These are phyloP conservation scores for Davidsoniella australis DNA, from an alignment of 2,329 filamentous ascomycete genomes.

Conservation along the genomic window DNA sequence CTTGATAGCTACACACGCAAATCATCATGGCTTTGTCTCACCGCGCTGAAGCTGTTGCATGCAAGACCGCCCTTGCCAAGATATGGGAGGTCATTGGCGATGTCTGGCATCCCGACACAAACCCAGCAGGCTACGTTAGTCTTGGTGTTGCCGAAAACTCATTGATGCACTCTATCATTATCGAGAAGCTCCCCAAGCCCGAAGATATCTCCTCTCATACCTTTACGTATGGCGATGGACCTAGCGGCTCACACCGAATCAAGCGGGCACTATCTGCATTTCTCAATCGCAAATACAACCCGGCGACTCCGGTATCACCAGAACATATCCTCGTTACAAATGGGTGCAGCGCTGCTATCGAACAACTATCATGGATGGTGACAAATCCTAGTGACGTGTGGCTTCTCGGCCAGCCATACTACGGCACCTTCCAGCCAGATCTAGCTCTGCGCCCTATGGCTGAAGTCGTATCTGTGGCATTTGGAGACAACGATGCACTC, in stretches of 20 bases:
- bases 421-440: slow-evolving; percentile 31
- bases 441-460: slow-evolving; percentile 25
- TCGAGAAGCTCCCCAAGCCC: slow-evolving; percentile 24
- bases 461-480: slow-evolving; percentile 26
- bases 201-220: slow-evolving; percentile 18
- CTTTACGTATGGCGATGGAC: slow-evolving; percentile 27
- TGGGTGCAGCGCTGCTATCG: slow-evolving; percentile 25
- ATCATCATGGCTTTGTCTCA: slow-evolving; percentile 16
- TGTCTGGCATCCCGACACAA: slow-evolving; percentile 24
- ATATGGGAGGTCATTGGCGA: slow-evolving; percentile 29
- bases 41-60: slow-evolving; percentile 18
- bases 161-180: slow-evolving; percentile 31
- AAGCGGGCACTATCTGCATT: slow-evolving; percentile 21
- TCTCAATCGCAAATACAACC: slow-evolving; percentile 20
- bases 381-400: slow-evolving; percentile 25
- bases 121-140: slow-evolving; percentile 29
- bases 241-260: slow-evolving; percentile 21
- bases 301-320: slow-evolving; percentile 18
- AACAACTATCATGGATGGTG: slow-evolving; percentile 24
- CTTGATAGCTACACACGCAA: not conserved
- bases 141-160: slow-evolving; percentile 35
- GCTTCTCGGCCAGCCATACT: slow-evolving; percentile 27
- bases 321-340: slow-evolving; percentile 23
- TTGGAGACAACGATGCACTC: slow-evolving; percentile 27
- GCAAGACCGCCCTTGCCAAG: slow-evolving; percentile 16